Evolutionary conservation across 208 protist species (phyloP).

Genomic region (Crithidia brevicula): DNA sequence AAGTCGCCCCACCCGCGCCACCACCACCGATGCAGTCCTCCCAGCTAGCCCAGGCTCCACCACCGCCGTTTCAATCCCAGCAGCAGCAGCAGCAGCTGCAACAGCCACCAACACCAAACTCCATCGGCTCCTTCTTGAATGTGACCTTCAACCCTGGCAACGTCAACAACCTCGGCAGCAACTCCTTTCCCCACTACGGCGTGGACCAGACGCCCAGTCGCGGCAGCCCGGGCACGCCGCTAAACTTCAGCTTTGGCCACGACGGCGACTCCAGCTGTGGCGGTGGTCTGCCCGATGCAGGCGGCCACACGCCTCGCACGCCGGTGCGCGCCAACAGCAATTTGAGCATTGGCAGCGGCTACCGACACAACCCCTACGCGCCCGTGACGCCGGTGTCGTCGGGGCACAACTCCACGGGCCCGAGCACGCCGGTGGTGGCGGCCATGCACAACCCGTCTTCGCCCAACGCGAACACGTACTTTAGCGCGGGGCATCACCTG

Average conservation of each 20-base stretch:
- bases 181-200: slow-evolving; percentile 25
- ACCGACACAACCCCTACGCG: slow-evolving; percentile 76
- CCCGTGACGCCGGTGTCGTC: slow-evolving; percentile 58
- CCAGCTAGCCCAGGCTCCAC: not conserved
- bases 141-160: slow-evolving; percentile 39
- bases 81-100: slow-evolving; percentile 1
- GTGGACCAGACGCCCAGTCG: slow-evolving; percentile 34
- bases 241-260: slow-evolving; percentile 50
- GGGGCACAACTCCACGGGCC: slow-evolving; percentile 23
- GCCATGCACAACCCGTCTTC: slow-evolving; percentile 10
- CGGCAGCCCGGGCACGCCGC: slow-evolving; percentile 38
- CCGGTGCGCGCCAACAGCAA: slow-evolving; percentile 46
- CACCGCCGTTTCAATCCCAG: slow-evolving; percentile 3
- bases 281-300: slow-evolving; percentile 10
- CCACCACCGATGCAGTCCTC: slow-evolving; percentile 8
- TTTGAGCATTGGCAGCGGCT: slow-evolving; percentile 44
- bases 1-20: not conserved
- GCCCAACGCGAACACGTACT: slow-evolving; percentile 30
- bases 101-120: slow-evolving; percentile 29
- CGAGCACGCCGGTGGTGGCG: slow-evolving; percentile 27
- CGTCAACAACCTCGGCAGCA: slow-evolving; percentile 27
- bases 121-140: slow-evolving; percentile 40
- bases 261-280: slow-evolving; percentile 30
- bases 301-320: slow-evolving; percentile 24
- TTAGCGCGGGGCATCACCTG: slow-evolving; percentile 21